Evolutionary conservation across 805 yeast genomes (phyloP).

Genomic region (Jamesozyma rosinii): DNA sequence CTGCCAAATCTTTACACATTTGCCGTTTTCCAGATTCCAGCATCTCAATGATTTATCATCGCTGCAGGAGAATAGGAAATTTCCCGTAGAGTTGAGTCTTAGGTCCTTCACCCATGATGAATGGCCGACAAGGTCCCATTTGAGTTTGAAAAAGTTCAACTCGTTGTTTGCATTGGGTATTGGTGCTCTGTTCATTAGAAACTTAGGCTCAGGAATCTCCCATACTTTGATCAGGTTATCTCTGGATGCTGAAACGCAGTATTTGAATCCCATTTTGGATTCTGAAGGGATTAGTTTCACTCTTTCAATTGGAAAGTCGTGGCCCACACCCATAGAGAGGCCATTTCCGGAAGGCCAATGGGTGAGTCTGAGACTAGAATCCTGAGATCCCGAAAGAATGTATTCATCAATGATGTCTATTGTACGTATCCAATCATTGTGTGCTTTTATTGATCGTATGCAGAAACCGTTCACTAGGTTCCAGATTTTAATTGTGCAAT

Average conservation of each 20-base stretch:
- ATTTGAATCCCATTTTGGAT: slow-evolving; percentile 48
- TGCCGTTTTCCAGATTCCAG: slow-evolving; percentile 61
- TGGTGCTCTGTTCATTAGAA: slow-evolving; percentile 47
- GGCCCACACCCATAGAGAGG: slow-evolving; percentile 60
- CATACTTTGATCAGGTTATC: slow-evolving; percentile 69
- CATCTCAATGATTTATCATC: slow-evolving; percentile 71
- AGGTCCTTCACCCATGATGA: slow-evolving; percentile 72
- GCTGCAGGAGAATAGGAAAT: slow-evolving; percentile 62
- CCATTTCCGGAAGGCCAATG: slow-evolving; percentile 62
- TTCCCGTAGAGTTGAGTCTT: slow-evolving; percentile 56
- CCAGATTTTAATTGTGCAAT: slow-evolving; percentile 54
- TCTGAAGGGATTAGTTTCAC: slow-evolving; percentile 55
- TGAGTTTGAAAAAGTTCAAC: slow-evolving; percentile 48
- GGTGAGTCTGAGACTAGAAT: slow-evolving; percentile 60
- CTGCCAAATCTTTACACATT: slow-evolving; percentile 41
- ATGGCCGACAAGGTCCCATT: slow-evolving; percentile 61
- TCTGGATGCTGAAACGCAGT: slow-evolving; percentile 70
- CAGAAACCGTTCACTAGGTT: slow-evolving; percentile 62
- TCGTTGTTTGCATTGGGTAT: slow-evolving; percentile 35
- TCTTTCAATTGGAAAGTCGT: slow-evolving; percentile 74
- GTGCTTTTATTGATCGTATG: slow-evolving; percentile 58
- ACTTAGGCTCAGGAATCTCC: slow-evolving; percentile 60
- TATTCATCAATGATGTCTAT: slow-evolving; percentile 51
- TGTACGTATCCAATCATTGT: slow-evolving; percentile 80
- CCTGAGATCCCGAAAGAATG: slow-evolving; percentile 67